These are phyloP conservation scores for Miamiensis avidus DNA, from an alignment of 169 alveolate species.

Conservation along the genomic window DNA sequence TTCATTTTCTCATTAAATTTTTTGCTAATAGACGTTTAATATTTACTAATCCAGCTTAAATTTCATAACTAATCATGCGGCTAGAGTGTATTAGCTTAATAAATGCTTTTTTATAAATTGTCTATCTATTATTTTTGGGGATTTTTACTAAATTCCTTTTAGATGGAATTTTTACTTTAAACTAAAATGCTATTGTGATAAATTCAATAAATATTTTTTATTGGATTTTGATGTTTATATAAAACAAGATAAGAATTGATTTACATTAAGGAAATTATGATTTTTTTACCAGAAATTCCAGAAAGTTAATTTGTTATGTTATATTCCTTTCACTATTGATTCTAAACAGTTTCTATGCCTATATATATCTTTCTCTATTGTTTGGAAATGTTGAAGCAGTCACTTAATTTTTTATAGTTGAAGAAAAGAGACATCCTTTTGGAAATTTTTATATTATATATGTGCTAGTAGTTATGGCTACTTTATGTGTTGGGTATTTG, in stretches of 20 bases:
- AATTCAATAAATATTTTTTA: background rate
- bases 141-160: too few relatives aligned
- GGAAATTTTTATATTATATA: too few relatives aligned
- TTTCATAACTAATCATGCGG: background rate
- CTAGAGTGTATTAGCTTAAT: background rate
- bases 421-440: too few relatives aligned
- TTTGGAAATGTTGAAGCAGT: too few relatives aligned
- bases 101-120: background rate
- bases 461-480: too few relatives aligned
- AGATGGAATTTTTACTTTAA: background rate
- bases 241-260: background rate
- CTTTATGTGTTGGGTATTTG: too few relatives aligned
- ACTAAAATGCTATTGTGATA: background rate
- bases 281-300: background rate
- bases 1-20: too few relatives aligned
- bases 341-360: too few relatives aligned
- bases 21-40: too few relatives aligned
- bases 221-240: background rate
- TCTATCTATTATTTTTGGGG: background rate
- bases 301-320: background rate
- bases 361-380: too few relatives aligned
- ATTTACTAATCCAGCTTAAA: background rate
- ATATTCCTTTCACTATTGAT: background rate
- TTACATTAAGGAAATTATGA: too few relatives aligned
- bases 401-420: too few relatives aligned